phyloP scores from a whole-genome alignment of 768 basidiomycete genomes.

The Leccinum incarnatum region DNA sequence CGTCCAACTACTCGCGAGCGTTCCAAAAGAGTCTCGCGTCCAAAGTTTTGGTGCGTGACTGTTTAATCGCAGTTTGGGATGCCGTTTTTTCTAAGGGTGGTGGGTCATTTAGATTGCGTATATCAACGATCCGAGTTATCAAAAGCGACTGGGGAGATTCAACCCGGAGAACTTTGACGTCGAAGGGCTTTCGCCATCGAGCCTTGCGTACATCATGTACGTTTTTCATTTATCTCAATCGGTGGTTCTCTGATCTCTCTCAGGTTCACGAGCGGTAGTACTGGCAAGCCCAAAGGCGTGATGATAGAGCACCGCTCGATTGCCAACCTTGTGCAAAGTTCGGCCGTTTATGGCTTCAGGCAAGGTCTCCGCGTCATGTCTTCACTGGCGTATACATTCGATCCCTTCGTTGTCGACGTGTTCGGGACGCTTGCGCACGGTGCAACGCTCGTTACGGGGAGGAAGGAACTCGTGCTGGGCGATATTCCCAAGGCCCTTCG shows the following conservation, averaged over 20 bases:
- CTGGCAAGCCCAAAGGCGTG: conserved; percentile 24
- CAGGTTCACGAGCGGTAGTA: conserved; percentile 24
- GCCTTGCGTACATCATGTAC: conserved; percentile 29
- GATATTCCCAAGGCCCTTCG: conserved; percentile 29
- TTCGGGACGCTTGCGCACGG: conserved; percentile 21
- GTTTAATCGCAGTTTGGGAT: neutral
- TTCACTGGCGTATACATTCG: conserved; percentile 31
- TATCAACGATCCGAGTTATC: conserved; percentile 30
- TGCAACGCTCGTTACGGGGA: conserved; percentile 20
- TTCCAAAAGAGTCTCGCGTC: conserved; percentile 23
- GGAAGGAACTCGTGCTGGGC: conserved; percentile 29
- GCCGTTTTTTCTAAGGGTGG: neutral
- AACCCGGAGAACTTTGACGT: conserved; percentile 19
- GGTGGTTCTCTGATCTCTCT: no score
- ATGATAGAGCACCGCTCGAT: conserved; percentile 25
- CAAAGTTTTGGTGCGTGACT: conserved; percentile 20
- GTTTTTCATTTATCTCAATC: neutral
- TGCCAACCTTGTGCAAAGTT: conserved; percentile 21
- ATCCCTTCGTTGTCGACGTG: conserved; percentile 19
- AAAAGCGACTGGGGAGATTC: conserved; percentile 18
- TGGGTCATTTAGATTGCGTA: conserved; percentile 20
- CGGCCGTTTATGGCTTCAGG: conserved; percentile 21
- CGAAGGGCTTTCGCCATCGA: conserved; percentile 20
- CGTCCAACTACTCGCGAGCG: conserved; percentile 22
- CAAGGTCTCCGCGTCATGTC: conserved; percentile 27